These are phyloP conservation scores for Paramecium caudatum DNA, from an alignment of 73 alveolate species.

Conservation along the genomic window DNA sequence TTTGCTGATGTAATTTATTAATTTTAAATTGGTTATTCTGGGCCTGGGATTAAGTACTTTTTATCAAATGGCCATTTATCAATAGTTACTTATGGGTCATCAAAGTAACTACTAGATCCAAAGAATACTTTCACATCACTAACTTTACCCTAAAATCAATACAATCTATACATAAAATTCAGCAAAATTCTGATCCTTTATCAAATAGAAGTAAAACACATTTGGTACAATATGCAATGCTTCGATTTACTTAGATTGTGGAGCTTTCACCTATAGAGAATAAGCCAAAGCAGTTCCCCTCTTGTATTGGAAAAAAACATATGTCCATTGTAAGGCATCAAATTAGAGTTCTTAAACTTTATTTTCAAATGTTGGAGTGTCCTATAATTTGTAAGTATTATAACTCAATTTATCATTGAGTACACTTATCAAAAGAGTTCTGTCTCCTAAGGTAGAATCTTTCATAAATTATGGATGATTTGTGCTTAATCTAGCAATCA, in stretches of 20 bases:
- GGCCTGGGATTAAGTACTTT: background rate
- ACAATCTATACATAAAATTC: slow-evolving; percentile 25
- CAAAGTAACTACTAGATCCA: slow-evolving; percentile 57
- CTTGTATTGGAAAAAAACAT: slow-evolving; percentile 47
- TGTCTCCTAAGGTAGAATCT: slow-evolving; percentile 9
- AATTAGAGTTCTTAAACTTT: background rate
- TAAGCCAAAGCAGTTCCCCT: slow-evolving; percentile 58
- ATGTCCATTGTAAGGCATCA: slow-evolving; percentile 39
- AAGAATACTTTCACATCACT: slow-evolving; percentile 36
- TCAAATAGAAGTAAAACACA: slow-evolving; percentile 30
- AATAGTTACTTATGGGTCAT: slow-evolving; percentile 50
- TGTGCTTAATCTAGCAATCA: slow-evolving; percentile 45
- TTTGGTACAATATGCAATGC: slow-evolving; percentile 43
- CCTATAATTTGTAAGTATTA: slow-evolving; percentile 28
- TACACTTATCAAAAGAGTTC: slow-evolving; percentile 9
- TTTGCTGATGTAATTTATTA: slow-evolving; percentile 33
- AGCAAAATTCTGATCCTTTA: background rate
- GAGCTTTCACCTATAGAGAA: slow-evolving; percentile 1
- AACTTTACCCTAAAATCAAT: slow-evolving; percentile 30
- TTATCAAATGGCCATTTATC: slow-evolving; percentile 70
- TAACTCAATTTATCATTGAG: background rate
- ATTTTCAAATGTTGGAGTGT: slow-evolving; percentile 41
- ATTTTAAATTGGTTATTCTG: slow-evolving; percentile 27
- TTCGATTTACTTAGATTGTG: background rate
- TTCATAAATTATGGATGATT: slow-evolving; percentile 18